These are phyloP conservation scores for Rhodocollybia butyracea DNA, from an alignment of 768 basidiomycete genomes.

Conservation along the genomic window DNA sequence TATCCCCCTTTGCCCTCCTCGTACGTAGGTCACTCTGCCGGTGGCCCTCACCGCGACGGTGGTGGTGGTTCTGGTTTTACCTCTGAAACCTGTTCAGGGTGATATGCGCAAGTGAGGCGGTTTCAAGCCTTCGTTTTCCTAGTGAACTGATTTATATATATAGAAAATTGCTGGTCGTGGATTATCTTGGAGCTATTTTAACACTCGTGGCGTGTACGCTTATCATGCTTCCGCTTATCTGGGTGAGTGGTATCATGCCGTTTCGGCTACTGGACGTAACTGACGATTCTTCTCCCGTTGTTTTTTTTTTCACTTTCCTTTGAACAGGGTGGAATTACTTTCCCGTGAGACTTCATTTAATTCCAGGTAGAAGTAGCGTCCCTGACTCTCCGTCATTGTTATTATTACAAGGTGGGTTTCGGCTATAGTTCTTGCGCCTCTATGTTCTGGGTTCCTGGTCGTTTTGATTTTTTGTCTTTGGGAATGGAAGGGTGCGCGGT, in stretches of 20 bases:
- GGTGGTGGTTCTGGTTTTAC: constrained; percentile 62
- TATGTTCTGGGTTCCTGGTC: constrained; percentile 55
- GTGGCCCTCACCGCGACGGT: constrained; percentile 49
- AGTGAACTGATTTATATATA: not conserved
- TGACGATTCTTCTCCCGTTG: not conserved
- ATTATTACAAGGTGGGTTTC: no score
- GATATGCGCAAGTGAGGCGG: constrained; percentile 43
- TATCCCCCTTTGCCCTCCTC: no score
- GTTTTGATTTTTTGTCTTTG: constrained; percentile 59
- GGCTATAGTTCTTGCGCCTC: constrained; percentile 55
- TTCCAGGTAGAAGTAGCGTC: no score
- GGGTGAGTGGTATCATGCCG: constrained; percentile 38
- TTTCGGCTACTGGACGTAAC: no score
- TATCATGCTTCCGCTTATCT: constrained; percentile 68
- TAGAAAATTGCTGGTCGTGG: constrained; percentile 65
- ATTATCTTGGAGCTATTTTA: constrained; percentile 57
- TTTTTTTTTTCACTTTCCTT: not conserved
- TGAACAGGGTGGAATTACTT: constrained; percentile 65
- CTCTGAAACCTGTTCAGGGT: constrained; percentile 64
- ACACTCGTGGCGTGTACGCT: constrained; percentile 61
- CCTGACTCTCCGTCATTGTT: no score
- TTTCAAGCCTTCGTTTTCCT: not conserved
- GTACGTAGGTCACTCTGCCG: no score
- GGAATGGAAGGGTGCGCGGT: constrained; percentile 66
- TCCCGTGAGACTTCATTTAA: no score